Conservation (phyloP, 345 rosid species). For the Acer saccharum region DNA sequence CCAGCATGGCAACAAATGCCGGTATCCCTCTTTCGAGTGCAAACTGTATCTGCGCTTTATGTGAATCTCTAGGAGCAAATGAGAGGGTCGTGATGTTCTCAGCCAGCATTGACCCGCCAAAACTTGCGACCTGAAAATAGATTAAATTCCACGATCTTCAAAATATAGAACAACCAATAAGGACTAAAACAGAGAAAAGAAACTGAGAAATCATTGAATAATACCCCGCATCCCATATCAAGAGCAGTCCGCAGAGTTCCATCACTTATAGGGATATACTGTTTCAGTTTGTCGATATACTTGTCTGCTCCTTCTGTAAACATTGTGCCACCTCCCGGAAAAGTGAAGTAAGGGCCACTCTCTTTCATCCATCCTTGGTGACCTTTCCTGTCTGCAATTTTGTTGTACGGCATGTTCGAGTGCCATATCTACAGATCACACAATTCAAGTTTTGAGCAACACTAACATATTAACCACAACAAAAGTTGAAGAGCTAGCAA, state of each 20-base stretch:
- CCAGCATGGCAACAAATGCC: constrained; percentile 98
- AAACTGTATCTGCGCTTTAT: constrained; percentile 95
- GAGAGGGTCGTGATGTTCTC: constrained; percentile 77
- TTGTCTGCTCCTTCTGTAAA: constrained; percentile 90
- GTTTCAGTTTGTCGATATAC: constrained; percentile 83
- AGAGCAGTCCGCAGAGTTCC: constrained; percentile 92
- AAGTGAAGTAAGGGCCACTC: constrained; percentile 75
- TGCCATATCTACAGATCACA: constrained; percentile 81
- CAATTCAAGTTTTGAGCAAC: background rate
- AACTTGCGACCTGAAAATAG: constrained; percentile 86
- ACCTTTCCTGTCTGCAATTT: constrained; percentile 96
- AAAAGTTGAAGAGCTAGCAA: no score
- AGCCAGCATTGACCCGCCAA: constrained; percentile 78
- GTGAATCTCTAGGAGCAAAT: constrained; percentile 98
- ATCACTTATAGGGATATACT: constrained; percentile 69
- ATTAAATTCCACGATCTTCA: constrained; percentile 7
- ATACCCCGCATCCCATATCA: constrained; percentile 99
- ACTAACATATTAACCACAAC: background rate
- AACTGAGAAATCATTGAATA: background rate
- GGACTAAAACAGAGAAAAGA: background rate
- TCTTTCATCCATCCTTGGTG: constrained; percentile 99
- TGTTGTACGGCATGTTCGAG: constrained; percentile 93
- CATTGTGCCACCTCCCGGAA: constrained; percentile 99
- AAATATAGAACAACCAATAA: background rate
- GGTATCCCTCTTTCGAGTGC: constrained; percentile 97